A percentile compares a stretch with the other conserved stretches of the same genome.
Conservation (phyloP, 106 monocot genomes). For the Dioscorea dumetorum region DNA sequence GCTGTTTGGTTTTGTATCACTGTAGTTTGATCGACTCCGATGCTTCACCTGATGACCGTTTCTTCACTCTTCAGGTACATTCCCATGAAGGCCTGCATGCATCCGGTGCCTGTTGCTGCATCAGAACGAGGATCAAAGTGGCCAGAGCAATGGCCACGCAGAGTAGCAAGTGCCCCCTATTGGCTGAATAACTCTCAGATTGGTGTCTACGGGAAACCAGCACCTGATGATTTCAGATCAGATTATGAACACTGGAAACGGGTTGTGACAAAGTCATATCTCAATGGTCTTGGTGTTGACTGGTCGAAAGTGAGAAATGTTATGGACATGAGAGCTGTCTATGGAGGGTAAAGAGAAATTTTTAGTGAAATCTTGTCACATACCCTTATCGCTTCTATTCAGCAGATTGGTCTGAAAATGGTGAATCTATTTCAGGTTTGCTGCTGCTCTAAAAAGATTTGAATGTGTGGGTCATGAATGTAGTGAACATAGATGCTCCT, state of each 20-base stretch:
- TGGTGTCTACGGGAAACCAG: constrained; percentile 61
- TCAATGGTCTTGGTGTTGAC: constrained; percentile 55
- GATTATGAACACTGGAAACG: constrained; percentile 74
- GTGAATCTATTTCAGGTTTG: constrained; percentile 45
- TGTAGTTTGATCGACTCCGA: too few species aligned
- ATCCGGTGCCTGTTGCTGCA: constrained; percentile 43
- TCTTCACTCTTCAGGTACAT: constrained; percentile 47
- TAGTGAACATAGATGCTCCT: constrained; percentile 75
- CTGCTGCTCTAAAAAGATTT: constrained; percentile 78
- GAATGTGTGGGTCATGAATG: constrained; percentile 94
- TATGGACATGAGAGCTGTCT: constrained; percentile 97
- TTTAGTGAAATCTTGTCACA: background rate
- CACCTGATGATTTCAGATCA: constrained; percentile 50
- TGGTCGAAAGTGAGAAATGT: constrained; percentile 88
- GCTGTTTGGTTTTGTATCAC: too few species aligned
- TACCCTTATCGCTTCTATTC: background rate
- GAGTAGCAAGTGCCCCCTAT: constrained; percentile 54
- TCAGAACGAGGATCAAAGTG: constrained; percentile 51
- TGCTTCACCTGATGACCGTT: too few species aligned
- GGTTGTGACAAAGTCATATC: constrained; percentile 59
- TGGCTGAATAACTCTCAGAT: constrained; percentile 64
- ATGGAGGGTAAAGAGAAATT: constrained; percentile 78
- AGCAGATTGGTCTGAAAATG: too few species aligned
- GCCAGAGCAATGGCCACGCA: constrained; percentile 66
- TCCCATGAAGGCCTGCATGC: constrained; percentile 79